These are phyloP conservation scores for Colletotrichum tanaceti DNA, from an alignment of 2,329 filamentous ascomycete species.

Conservation along the genomic window DNA sequence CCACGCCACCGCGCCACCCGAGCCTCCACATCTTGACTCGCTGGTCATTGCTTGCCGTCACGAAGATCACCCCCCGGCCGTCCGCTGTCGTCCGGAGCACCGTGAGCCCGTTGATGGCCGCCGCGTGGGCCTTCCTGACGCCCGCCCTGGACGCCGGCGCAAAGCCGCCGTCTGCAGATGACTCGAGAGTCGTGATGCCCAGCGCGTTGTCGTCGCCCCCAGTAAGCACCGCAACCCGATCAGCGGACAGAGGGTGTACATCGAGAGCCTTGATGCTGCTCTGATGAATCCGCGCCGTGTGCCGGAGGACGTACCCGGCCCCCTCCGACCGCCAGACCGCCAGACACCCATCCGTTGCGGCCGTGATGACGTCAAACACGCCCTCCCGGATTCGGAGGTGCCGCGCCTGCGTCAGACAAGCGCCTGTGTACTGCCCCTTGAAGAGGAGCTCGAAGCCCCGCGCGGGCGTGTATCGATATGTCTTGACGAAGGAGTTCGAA, in stretches of 20 bases:
- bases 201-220: constrained; percentile 92
- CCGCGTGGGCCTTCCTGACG: constrained; percentile 73
- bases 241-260: constrained; percentile 49
- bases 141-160: constrained; percentile 44
- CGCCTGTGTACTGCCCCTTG: constrained; percentile 72
- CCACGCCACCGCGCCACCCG: constrained; percentile 36
- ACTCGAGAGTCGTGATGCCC: constrained; percentile 62
- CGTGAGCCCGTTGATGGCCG: constrained; percentile 72
- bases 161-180: constrained; percentile 35
- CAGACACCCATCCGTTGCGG: constrained; percentile 84
- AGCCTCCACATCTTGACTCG: constrained; percentile 66
- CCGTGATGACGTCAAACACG: constrained; percentile 66
- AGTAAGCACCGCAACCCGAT: constrained; percentile 70
- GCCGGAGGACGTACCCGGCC: constrained; percentile 45
- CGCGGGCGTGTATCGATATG: constrained; percentile 60
- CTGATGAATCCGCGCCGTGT: constrained; percentile 73
- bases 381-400: constrained; percentile 52
- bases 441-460: constrained; percentile 63
- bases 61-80: constrained; percentile 41
- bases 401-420: constrained; percentile 77
- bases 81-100: constrained; percentile 47
- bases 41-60: constrained; percentile 71
- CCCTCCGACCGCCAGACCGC: constrained; percentile 63
- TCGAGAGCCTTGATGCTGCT: constrained; percentile 80
- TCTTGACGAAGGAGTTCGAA: constrained; percentile 84